Evolutionary conservation across 2,329 filamentous ascomycete genomes (phyloP), one percentile per base, ranked within the genome.

Genomic region (Aspergillus ibericus): DNA sequence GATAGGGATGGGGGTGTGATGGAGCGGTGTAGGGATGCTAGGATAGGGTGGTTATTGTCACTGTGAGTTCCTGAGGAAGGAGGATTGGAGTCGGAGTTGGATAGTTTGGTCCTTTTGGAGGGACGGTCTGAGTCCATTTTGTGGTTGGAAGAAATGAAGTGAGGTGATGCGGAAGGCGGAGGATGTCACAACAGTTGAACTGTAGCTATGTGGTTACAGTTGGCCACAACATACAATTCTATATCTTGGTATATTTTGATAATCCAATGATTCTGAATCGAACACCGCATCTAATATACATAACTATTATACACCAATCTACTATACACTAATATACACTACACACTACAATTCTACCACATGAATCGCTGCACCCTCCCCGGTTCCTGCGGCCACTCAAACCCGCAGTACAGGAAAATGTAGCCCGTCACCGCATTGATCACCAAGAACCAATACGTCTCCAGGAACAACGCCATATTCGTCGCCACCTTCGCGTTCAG

Each of bases 291-390:
- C 29, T 32, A 10, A 20, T 34, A 40, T 38, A 16, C 7, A 6
- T 10, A 15, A 38, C 49, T 51, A 16, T 16, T 32, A 42, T 53
- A 42, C 50, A 53, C 13, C 29, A 9, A 32, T 9, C 29, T 53
- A 27, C 29, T 27, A 18, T 53, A 53, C 36, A 53, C 22, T 56
- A 42, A 46, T 32, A 32, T 32, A 32, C 29, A 32, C n/a, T n/a
- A n/a, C 12, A 32, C 29, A 32, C 29, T 22, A 22, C 38, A 22
- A 2, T 42, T 90, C 64, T n/a, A 88, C 81, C 61, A 80, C 89
- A 65, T 89, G 88, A 83, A 89, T 83, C 79, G 90, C 89, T 78
- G 88, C 85, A 65, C 80, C 76, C 60, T 65, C 1, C 66, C 65
- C n/a, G 66, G 66, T 57, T 68, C 66, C 59, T 68, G 66, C 6